phyloP scores from a whole-genome alignment of 1,284 basidiomycete species.

The Exobasidium rhododendri region DNA sequence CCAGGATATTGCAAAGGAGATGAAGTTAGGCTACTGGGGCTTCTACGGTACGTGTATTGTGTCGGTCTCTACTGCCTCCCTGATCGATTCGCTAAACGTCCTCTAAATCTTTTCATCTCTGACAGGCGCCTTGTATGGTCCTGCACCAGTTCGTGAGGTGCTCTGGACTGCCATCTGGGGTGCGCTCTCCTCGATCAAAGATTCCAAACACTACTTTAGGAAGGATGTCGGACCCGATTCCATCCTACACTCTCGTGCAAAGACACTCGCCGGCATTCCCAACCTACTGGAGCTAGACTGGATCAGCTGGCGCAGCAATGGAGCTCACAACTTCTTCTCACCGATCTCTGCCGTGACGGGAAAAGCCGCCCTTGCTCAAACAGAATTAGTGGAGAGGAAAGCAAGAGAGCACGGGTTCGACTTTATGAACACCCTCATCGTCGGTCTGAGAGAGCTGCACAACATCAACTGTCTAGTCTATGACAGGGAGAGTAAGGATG shows the following conservation, averaged over 20 bases:
- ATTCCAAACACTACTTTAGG: constrained; percentile 24
- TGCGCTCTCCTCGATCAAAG: constrained; percentile 28
- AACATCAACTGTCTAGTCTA: constrained; percentile 37
- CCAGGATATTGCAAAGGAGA: constrained; percentile 14
- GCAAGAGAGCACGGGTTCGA: constrained; percentile 33
- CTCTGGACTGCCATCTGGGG: constrained; percentile 28
- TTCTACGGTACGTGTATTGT: too few relatives aligned
- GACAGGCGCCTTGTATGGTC: constrained; percentile 38
- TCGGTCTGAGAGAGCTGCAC: constrained; percentile 31
- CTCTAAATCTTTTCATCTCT: too few relatives aligned
- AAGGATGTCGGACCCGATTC: constrained; percentile 17
- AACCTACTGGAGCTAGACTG: constrained; percentile 33
- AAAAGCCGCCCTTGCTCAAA: constrained; percentile 22
- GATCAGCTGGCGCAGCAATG: constrained; percentile 34
- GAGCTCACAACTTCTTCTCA: constrained; percentile 34
- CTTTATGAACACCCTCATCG: constrained; percentile 27
- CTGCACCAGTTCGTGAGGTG: constrained; percentile 20
- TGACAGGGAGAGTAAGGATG: constrained; percentile 34
- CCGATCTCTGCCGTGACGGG: constrained; percentile 33
- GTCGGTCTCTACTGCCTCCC: too few relatives aligned
- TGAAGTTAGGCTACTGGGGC: constrained; percentile 22
- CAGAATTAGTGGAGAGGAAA: constrained; percentile 22
- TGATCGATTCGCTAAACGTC: too few relatives aligned
- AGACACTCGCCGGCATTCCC: constrained; percentile 36
- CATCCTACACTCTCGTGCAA: constrained; percentile 32